These are phyloP conservation scores for Phyllachora maydis DNA, from an alignment of 2,329 filamentous ascomycete species.

Conservation along the genomic window DNA sequence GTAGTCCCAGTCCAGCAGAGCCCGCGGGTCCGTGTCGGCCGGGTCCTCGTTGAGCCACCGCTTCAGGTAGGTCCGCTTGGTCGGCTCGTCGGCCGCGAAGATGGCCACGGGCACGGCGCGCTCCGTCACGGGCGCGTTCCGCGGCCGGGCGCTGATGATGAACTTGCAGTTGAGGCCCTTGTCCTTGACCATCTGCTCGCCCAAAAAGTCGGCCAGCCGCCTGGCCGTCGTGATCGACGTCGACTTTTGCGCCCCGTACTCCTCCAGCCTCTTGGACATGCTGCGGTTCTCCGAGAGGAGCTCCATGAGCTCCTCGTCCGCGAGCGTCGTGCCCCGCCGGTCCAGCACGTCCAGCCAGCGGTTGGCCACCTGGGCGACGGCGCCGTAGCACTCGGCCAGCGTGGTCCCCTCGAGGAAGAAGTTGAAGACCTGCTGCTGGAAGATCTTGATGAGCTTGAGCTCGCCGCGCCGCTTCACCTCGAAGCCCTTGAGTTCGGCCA, in stretches of 20 bases:
- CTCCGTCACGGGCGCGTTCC: conserved; percentile 82
- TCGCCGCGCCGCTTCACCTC: conserved; percentile 96
- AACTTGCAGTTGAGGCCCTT: conserved; percentile 99
- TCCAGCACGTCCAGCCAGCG: conserved; percentile 92
- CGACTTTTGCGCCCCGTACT: conserved; percentile 89
- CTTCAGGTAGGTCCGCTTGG: conserved; percentile 74
- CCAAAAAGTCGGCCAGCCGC: conserved; percentile 84
- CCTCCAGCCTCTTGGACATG: conserved; percentile 92
- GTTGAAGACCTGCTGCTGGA: conserved; percentile 98
- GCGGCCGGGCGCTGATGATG: conserved; percentile 79
- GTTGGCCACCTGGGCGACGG: conserved; percentile 89
- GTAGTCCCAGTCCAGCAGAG: conserved; percentile 89
- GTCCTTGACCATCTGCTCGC: conserved; percentile 98
- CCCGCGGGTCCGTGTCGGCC: conserved; percentile 71
- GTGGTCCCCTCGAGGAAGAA: conserved; percentile 91
- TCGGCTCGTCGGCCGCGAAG: conserved; percentile 76
- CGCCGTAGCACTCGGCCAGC: conserved; percentile 69
- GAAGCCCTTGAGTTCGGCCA: conserved; percentile 92
- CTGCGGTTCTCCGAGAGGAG: conserved; percentile 99
- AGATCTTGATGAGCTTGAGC: conserved; percentile 98
- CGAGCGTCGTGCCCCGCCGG: conserved; percentile 69
- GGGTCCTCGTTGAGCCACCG: conserved; percentile 96
- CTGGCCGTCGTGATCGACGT: conserved; percentile 98
- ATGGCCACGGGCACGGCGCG: conserved; percentile 89
- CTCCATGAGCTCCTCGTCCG: conserved; percentile 93